Evolutionary conservation across 140 eudicot species (phyloP).

Genomic region (Anethum foeniculum): DNA sequence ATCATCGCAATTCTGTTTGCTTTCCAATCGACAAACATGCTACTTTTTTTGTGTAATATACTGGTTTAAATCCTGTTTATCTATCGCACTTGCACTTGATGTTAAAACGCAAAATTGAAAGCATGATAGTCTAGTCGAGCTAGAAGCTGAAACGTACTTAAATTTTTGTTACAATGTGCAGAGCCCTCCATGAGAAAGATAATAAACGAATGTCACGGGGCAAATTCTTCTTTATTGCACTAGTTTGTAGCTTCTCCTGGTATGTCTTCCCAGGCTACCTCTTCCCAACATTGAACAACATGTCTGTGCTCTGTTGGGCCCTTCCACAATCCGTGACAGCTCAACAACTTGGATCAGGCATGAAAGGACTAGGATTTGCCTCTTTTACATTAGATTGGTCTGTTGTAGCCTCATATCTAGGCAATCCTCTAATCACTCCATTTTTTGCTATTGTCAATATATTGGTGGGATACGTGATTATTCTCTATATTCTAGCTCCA

Average conservation of each 20-base stretch:
- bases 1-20: not conserved
- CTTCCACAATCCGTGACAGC: conserved; percentile 42
- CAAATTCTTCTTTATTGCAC: conserved; percentile 51
- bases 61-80: not conserved
- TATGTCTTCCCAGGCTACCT: conserved; percentile 58
- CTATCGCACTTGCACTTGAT: too few relatives aligned
- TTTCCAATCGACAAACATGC: not conserved
- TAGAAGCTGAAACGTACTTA: not conserved
- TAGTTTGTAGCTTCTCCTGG: conserved; percentile 58
- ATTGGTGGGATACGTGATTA: conserved; percentile 33
- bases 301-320: conserved; percentile 40
- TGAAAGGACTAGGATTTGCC: conserved; percentile 52
- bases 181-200: conserved; percentile 69
- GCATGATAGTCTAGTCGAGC: not conserved
- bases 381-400: conserved; percentile 65
- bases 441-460: conserved; percentile 50
- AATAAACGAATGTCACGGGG: conserved; percentile 30
- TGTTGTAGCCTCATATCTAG: conserved; percentile 41
- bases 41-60: not conserved
- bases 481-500: conserved; percentile 40
- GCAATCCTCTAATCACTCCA: conserved; percentile 59
- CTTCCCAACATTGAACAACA: conserved; percentile 34
- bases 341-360: conserved; percentile 64
- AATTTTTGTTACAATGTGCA: conserved; percentile 9
- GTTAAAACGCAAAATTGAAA: not conserved